Base-by-base conservation (phyloP, 2,329 filamentous ascomycete genomes). In the Capronia epimyces region DNA sequence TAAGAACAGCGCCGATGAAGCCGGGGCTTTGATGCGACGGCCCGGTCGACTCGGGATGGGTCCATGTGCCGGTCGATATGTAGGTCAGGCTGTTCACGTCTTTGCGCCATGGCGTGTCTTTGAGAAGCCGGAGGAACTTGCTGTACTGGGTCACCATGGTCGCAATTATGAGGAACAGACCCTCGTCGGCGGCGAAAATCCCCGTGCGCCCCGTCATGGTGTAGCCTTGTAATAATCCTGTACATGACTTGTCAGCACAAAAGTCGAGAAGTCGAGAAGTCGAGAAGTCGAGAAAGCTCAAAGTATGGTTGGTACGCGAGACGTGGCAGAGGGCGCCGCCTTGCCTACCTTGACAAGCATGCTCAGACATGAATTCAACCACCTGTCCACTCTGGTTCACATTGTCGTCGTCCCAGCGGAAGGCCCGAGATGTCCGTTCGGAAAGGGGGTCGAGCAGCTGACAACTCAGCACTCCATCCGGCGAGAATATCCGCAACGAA, bases 111-210 rank as follows among this genome's bases (percentile, higher is more conserved):
- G 62, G 65, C 0, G 80, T 76, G 51, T 82, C 78, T 15, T 70
- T 66, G 2, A 51, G 50, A 64, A 84, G 82, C 63, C 85, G 84
- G 61, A 76, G 76, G 64, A 85, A 85, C 61, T 85, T 85, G 62
- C 76, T 75, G 62, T 84, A 84, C 60, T 86, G 81, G 9, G 84
- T 79, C 81, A 86, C 84, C 82, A 86, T 85, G 1, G 81, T 84
- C 57, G 84, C 79, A 5, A 86, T 75, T 25, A 85, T 85, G 1
- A 80, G 80, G 10, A 85, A 66, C 67, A 85, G 85, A 5, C 76
- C 79, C 62, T 86, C 81, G 59, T 86, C 85, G 10, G 78, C 81
- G 0, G 81, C 81, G 60, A 85, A 84, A 1, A 86, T 68, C 0
- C 73, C 81, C 1, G 75, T 75, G 1, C 82, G 74, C 0, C 82